phyloP scores from a whole-genome alignment of 805 yeast species.

The Schwanniomyces yamadae region DNA sequence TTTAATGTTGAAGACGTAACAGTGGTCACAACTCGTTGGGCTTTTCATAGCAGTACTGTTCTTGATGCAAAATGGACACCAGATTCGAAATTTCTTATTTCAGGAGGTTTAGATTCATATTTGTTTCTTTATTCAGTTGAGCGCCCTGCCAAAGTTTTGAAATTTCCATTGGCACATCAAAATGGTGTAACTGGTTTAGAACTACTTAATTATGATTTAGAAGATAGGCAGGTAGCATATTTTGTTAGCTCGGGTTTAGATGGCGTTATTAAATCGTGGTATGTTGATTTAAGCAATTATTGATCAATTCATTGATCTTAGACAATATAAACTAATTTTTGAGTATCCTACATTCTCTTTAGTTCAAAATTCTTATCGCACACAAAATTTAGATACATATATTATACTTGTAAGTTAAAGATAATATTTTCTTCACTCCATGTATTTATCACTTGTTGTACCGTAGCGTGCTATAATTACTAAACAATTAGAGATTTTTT shows the following conservation, averaged over 20 bases:
- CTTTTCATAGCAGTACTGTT: constrained; percentile 86
- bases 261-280: constrained; percentile 78
- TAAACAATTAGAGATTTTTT: too few relatives aligned
- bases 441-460: too few relatives aligned
- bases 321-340: too few relatives aligned
- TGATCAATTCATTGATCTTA: too few relatives aligned
- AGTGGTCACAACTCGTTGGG: constrained; percentile 86
- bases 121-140: constrained; percentile 76
- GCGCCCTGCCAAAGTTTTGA: constrained; percentile 74
- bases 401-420: too few relatives aligned
- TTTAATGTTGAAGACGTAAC: constrained; percentile 54
- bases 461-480: too few relatives aligned
- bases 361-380: too few relatives aligned
- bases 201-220: constrained; percentile 54
- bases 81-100: constrained; percentile 69
- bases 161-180: constrained; percentile 77
- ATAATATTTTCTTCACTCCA: too few relatives aligned
- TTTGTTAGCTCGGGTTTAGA: constrained; percentile 78
- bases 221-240: constrained; percentile 21
- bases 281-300: constrained; percentile 21
- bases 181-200: constrained; percentile 76
- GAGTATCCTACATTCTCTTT: too few relatives aligned
- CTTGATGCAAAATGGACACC: constrained; percentile 75
- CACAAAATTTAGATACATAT: too few relatives aligned
- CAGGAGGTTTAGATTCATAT: constrained; percentile 83